Evolutionary conservation across 2,329 filamentous ascomycete species (phyloP).

Genomic region (Ophiostoma novo-ulmi): DNA sequence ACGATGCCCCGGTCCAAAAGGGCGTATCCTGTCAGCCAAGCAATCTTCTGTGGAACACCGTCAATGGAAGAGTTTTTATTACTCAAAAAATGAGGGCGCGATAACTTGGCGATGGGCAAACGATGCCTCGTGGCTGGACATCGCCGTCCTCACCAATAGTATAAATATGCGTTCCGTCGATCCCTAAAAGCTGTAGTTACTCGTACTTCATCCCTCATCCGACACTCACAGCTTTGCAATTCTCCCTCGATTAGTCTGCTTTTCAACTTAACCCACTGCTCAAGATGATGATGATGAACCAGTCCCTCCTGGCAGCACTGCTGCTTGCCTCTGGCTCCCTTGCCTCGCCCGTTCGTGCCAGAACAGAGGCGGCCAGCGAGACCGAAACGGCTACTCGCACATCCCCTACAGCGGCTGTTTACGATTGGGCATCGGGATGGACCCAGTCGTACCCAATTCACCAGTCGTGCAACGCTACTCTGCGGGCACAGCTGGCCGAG

Average conservation of each 20-base stretch:
- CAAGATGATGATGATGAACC: slow-evolving; percentile 7
- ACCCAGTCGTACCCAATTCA: not conserved
- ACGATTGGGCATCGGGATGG: not conserved
- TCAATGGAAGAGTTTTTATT: not conserved
- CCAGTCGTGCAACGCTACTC: not conserved
- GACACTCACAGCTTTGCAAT: not conserved
- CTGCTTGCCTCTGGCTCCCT: not conserved
- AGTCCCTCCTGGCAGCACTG: not conserved
- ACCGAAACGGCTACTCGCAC: slow-evolving; percentile 3
- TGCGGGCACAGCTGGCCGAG: not conserved
- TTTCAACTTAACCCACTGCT: not conserved
- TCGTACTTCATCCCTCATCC: not conserved
- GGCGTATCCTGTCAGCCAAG: not conserved
- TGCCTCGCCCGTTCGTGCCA: not conserved
- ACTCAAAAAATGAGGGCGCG: not conserved
- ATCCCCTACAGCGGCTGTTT: not conserved
- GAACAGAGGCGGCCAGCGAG: not conserved
- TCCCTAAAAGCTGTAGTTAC: not conserved
- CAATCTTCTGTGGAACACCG: not conserved
- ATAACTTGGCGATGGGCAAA: not conserved
- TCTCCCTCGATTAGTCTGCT: not conserved
- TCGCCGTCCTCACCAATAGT: not conserved
- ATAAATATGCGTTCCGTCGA: not conserved
- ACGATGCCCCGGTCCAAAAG: not conserved
- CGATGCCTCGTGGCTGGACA: not conserved